Evolutionary conservation across 306 rosid species (phyloP).

Genomic region (Malus sylvestris): DNA sequence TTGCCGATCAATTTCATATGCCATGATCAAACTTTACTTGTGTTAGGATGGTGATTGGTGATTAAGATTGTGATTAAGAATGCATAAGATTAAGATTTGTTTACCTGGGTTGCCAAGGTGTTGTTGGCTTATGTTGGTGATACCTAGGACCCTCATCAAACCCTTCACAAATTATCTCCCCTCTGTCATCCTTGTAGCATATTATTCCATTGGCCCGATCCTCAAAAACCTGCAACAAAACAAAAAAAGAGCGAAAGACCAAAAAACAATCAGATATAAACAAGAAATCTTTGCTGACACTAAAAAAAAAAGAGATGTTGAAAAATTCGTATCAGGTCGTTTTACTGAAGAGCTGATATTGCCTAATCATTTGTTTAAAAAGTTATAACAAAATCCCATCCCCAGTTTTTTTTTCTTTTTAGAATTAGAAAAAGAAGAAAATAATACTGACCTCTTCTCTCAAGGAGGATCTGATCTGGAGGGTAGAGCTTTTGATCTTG

Average conservation of each 20-base stretch:
- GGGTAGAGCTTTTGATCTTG: constrained; percentile 28
- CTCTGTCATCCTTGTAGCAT: constrained; percentile 74
- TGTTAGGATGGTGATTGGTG: neutral
- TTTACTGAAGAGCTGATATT: neutral
- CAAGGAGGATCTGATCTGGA: constrained; percentile 57
- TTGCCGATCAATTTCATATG: neutral
- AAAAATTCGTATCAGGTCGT: neutral
- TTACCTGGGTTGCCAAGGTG: constrained; percentile 42
- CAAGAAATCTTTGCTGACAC: constrained; percentile 8
- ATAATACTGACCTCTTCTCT: constrained; percentile 53
- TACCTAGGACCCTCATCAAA: constrained; percentile 80
- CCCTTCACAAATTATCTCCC: constrained; percentile 89
- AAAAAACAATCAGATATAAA: neutral
- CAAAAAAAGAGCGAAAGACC: neutral
- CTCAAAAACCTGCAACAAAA: constrained; percentile 61
- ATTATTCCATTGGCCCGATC: constrained; percentile 66
- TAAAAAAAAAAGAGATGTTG: too few species aligned
- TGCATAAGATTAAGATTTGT: neutral
- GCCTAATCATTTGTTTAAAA: neutral
- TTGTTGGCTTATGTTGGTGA: constrained; percentile 40
- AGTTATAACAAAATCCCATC: neutral
- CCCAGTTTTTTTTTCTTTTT: neutral
- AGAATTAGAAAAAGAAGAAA: neutral
- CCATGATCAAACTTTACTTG: neutral
- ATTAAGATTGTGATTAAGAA: neutral